These are phyloP conservation scores for Sonneratia alba DNA, from an alignment of 345 rosid species.

Conservation along the genomic window DNA sequence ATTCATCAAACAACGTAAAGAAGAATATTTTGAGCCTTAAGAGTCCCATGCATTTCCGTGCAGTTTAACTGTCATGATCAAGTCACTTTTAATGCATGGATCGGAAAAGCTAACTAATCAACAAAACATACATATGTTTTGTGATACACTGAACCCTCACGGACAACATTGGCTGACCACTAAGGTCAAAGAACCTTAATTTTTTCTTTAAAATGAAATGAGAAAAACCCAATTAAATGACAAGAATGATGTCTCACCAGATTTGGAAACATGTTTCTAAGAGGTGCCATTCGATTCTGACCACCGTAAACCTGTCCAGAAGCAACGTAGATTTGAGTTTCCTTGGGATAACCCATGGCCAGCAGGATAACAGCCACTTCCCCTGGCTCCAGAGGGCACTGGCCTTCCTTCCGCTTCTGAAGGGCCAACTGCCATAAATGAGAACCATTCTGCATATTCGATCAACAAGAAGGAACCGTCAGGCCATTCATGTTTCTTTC, in stretches of 20 bases:
- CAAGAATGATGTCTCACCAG: slow-evolving; percentile 40
- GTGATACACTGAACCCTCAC: too few relatives aligned
- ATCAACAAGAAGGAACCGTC: not conserved
- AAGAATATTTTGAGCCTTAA: too few relatives aligned
- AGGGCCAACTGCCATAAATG: slow-evolving; percentile 95
- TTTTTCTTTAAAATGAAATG: not conserved
- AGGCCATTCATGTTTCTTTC: not conserved
- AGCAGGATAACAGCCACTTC: slow-evolving; percentile 98
- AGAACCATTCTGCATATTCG: slow-evolving; percentile 72
- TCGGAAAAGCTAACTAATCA: not conserved
- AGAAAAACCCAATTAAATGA: not conserved
- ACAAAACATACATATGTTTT: too few relatives aligned
- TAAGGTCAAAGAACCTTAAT: not conserved
- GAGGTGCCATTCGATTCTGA: slow-evolving; percentile 96
- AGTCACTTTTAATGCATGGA: too few relatives aligned
- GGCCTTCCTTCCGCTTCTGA: slow-evolving; percentile 95
- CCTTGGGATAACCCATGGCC: slow-evolving; percentile 98
- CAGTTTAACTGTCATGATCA: too few relatives aligned
- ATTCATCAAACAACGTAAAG: too few relatives aligned
- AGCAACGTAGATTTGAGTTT: slow-evolving; percentile 98
- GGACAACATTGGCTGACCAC: not conserved
- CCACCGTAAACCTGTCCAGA: slow-evolving; percentile 97
- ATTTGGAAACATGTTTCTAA: slow-evolving; percentile 96
- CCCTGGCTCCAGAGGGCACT: slow-evolving; percentile 99
- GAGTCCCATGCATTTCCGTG: too few relatives aligned